Conservation (phyloP, 495 filamentous ascomycete species). For the Penicillium salamii region DNA sequence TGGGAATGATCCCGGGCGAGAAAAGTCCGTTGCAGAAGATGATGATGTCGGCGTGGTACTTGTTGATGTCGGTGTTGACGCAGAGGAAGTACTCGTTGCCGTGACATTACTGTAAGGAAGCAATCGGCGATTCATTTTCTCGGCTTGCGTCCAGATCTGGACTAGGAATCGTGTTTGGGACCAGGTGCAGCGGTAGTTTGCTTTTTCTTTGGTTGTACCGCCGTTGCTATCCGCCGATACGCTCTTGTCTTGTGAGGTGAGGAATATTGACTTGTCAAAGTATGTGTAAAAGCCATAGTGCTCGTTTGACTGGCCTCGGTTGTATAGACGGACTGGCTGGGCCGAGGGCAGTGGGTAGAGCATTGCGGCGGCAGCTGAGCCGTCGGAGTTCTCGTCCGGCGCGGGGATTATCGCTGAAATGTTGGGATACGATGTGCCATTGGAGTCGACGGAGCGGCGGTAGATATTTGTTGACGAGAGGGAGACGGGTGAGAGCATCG, state of each 20-base stretch:
- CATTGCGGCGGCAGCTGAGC: conserved; percentile 67
- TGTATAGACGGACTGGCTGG: conserved; percentile 83
- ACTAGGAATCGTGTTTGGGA: conserved; percentile 81
- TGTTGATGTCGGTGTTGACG: conserved; percentile 20
- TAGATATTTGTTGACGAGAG: conserved; percentile 20
- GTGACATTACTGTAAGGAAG: conserved; percentile 29
- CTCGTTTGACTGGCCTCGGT: conserved; percentile 73
- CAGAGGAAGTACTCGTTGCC: conserved; percentile 11
- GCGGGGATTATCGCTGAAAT: conserved; percentile 55
- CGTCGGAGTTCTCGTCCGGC: conserved; percentile 59
- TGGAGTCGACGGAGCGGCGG: conserved; percentile 21
- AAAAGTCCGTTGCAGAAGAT: conserved; percentile 52
- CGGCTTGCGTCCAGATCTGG: conserved; percentile 75
- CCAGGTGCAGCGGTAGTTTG: conserved; percentile 75
- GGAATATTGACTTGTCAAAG: conserved; percentile 84
- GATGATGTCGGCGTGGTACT: conserved; percentile 19
- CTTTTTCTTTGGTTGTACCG: conserved; percentile 56
- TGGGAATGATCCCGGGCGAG: conserved; percentile 72
- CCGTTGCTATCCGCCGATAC: conserved; percentile 58
- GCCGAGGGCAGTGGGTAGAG: conserved; percentile 63
- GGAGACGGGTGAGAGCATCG: conserved; percentile 36
- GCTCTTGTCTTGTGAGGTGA: conserved; percentile 48
- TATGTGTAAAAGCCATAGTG: conserved; percentile 95
- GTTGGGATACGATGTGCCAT: conserved; percentile 39
- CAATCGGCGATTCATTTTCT: conserved; percentile 40